Evolutionary conservation across 169 alveolate species (phyloP).

Genomic region (Fabrea salina): DNA sequence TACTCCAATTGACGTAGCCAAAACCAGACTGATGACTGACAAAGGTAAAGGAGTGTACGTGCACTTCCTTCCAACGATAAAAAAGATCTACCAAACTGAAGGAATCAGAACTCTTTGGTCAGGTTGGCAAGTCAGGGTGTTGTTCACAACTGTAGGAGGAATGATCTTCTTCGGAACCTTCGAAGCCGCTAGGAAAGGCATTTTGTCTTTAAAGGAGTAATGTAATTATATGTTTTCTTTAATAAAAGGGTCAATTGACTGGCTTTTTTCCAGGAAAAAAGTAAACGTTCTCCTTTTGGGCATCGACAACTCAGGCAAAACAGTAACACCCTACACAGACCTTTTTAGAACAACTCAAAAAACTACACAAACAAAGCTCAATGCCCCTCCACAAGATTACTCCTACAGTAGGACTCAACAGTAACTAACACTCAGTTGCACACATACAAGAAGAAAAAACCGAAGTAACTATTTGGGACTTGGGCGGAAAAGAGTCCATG

Average conservation of each 20-base stretch:
- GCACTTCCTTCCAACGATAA: neutral
- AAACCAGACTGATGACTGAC: constrained; percentile 68
- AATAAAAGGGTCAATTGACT: neutral
- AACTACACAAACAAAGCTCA: neutral
- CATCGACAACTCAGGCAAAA: constrained; percentile 28
- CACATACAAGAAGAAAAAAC: neutral
- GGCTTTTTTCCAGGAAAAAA: neutral
- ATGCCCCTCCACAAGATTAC: neutral
- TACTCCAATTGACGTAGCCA: constrained; percentile 79
- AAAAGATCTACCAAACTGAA: constrained; percentile 37
- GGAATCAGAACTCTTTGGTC: constrained; percentile 47
- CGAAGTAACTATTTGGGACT: neutral
- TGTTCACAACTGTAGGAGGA: constrained; percentile 57
- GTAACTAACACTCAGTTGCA: constrained; percentile 15
- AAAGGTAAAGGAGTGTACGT: neutral
- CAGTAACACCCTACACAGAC: neutral
- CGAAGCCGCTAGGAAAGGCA: no score
- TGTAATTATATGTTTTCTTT: neutral
- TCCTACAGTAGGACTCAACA: constrained; percentile 29
- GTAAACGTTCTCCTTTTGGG: constrained; percentile 7
- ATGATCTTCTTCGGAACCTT: constrained; percentile 55
- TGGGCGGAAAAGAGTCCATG: constrained; percentile 11
- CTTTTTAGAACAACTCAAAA: constrained; percentile 4
- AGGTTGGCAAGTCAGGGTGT: constrained; percentile 46
- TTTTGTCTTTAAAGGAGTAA: no score